Conservation (phyloP, 208 protist species). For the Acanthamoeba healyi region DNA sequence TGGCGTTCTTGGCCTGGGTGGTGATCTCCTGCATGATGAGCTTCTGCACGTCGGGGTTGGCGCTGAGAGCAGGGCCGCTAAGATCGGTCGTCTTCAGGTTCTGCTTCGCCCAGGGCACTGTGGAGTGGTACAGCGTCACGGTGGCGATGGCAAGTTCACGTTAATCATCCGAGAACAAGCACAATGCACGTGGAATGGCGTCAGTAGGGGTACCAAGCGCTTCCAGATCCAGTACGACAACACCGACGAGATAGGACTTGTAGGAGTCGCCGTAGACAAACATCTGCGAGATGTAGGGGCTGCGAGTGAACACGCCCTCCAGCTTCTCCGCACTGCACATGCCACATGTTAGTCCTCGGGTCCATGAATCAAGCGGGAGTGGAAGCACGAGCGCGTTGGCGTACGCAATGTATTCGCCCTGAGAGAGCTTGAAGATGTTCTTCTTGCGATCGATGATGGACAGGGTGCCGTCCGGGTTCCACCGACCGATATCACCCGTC, state of each 20-base stretch:
- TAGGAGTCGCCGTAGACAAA: conserved; percentile 76
- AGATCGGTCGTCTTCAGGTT: conserved; percentile 18
- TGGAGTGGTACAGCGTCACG: background rate
- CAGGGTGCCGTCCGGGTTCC: conserved; percentile 84
- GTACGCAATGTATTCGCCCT: conserved; percentile 91
- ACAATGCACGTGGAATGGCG: too few species aligned
- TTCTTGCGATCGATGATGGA: conserved; percentile 94
- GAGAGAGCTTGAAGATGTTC: conserved; percentile 94
- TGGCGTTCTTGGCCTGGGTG: conserved; percentile 34
- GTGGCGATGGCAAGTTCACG: too few species aligned
- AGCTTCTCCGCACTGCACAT: conserved; percentile 74
- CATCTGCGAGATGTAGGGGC: conserved; percentile 69
- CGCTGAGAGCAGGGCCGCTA: background rate
- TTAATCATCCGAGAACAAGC: background rate
- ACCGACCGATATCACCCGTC: conserved; percentile 92
- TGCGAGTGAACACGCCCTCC: conserved; percentile 60
- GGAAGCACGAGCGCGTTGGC: background rate
- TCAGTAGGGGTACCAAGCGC: background rate
- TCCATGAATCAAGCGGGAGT: background rate
- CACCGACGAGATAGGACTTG: conserved; percentile 86
- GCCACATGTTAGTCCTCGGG: too few species aligned
- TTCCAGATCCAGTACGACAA: conserved; percentile 88
- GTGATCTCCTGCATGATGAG: conserved; percentile 51
- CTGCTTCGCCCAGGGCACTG: conserved; percentile 46
- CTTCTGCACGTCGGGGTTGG: conserved; percentile 10